These are phyloP conservation scores for Carallia pectinifolia DNA, from an alignment of 345 rosid genomes.

Conservation along the genomic window DNA sequence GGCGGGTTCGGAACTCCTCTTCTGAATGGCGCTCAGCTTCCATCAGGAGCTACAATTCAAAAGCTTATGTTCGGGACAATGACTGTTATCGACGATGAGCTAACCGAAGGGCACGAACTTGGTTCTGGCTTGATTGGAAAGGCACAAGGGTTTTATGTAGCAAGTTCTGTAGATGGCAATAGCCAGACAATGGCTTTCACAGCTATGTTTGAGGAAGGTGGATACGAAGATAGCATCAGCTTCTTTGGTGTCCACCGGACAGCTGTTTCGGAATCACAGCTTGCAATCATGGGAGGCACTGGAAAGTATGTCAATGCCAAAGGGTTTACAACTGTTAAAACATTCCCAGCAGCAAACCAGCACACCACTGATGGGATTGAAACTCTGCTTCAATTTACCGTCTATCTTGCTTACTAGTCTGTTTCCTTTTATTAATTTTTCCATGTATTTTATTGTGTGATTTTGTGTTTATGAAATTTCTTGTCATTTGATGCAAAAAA, in stretches of 20 bases:
- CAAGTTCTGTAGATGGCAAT: slow-evolving; percentile 73
- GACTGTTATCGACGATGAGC: slow-evolving; percentile 74
- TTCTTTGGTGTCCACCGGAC: slow-evolving; percentile 75
- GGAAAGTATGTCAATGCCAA: slow-evolving; percentile 75
- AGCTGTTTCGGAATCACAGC: slow-evolving; percentile 71
- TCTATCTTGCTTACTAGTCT: slow-evolving; percentile 48
- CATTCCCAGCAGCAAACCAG: slow-evolving; percentile 48
- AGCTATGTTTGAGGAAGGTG: slow-evolving; percentile 67
- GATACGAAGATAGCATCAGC: slow-evolving; percentile 69
- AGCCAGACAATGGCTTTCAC: slow-evolving; percentile 82
- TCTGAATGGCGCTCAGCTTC: slow-evolving; percentile 52
- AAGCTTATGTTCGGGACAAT: slow-evolving; percentile 83
- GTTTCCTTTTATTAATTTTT: neutral
- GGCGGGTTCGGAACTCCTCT: slow-evolving; percentile 41
- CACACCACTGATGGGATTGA: slow-evolving; percentile 68
- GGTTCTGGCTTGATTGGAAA: slow-evolving; percentile 69
- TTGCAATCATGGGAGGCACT: slow-evolving; percentile 86
- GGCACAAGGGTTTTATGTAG: slow-evolving; percentile 83
- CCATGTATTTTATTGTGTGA: neutral
- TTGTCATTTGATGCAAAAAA: too few species aligned
- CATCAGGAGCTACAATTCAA: slow-evolving; percentile 49
- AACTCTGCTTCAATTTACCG: slow-evolving; percentile 57
- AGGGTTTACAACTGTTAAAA: slow-evolving; percentile 69
- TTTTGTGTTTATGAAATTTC: too few species aligned
- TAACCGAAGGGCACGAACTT: slow-evolving; percentile 68